Evolutionary conservation across 495 filamentous ascomycete species (phyloP).

Genomic region (Aspergillus homomorphus): DNA sequence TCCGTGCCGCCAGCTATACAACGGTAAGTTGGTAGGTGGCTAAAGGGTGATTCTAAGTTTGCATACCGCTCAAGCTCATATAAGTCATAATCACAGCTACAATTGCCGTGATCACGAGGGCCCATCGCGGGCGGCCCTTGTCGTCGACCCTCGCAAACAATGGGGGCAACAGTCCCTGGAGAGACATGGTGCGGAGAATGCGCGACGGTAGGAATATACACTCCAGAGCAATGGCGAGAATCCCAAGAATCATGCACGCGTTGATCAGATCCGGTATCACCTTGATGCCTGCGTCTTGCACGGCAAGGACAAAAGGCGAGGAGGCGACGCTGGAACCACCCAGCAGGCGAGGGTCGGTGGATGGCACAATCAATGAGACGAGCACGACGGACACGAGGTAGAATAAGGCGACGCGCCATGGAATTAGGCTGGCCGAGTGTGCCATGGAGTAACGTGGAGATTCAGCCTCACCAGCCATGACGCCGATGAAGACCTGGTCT

Average conservation of each 20-base stretch:
- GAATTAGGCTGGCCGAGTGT: slow-evolving; percentile 28
- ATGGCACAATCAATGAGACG: slow-evolving; percentile 10
- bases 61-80: slow-evolving; percentile 13
- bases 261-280: slow-evolving; percentile 11
- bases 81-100: slow-evolving; percentile 9
- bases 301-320: slow-evolving; percentile 15
- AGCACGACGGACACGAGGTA: slow-evolving; percentile 8
- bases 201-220: slow-evolving; percentile 13
- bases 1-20: slow-evolving; percentile 10
- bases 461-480: slow-evolving; percentile 26
- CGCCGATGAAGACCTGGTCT: slow-evolving; percentile 25
- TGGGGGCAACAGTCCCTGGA: slow-evolving; percentile 6
- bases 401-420: slow-evolving; percentile 23
- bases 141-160: slow-evolving; percentile 11
- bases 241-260: slow-evolving; percentile 11
- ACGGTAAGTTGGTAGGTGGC: not conserved
- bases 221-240: slow-evolving; percentile 9
- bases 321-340: slow-evolving; percentile 8
- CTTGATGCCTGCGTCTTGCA: slow-evolving; percentile 11
- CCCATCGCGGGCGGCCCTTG: slow-evolving; percentile 12
- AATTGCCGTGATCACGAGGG: slow-evolving; percentile 4
- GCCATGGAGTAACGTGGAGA: slow-evolving; percentile 29
- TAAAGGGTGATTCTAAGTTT: no score
- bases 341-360: slow-evolving; percentile 6
- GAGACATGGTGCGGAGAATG: slow-evolving; percentile 12